Base-by-base conservation (phyloP, 352 stramenopile species). In the Pythium grandisporangium region DNA sequence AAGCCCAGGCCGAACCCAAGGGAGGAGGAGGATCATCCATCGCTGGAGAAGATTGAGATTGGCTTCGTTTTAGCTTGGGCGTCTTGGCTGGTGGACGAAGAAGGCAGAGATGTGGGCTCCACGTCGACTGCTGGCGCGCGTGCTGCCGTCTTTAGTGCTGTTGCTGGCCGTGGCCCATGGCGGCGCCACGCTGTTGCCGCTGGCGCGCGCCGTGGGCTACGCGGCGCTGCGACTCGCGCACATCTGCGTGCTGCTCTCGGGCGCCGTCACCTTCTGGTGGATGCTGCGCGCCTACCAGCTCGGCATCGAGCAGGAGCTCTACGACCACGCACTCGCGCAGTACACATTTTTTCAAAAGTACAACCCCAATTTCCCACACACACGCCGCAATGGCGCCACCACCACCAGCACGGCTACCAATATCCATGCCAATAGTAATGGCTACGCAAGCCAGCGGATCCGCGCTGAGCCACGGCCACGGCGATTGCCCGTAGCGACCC, bases 261-360 rank as follows among this genome's bases (percentile, higher is more conserved):
- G 67, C 33, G 66, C 58, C 42, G 47, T 67, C 36, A 63, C 55
- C 39, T 66, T 86, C 50, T 89, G 72, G 72, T 78, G 65, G 57
- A 13, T 70, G 21, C 34, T 89, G 35, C 75, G 75, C 20, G 62
- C 57, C 33, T 83, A 76, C 34, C 75, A 89, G 43, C 51, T 89
- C 27, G 51, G 62, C 35, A 53, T 53, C 35, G 72, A 86, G 48
- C 72, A 80, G 45, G 75, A 89, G 27, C 42, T 84, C 30, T 53
- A 69, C 27, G 70, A 83, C 36, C 42, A 65, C 22, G 66, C 61
- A 44, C 45, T 74, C 46, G 43, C 58, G 24, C 70, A 73, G 37
- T 67, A 72, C 47, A 55, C 58, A 12, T 84, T 69, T 47, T 78
- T 73, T 42, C 58, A 65, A 19, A 50, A 60, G 45, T 86, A 84